phyloP scores from a whole-genome alignment of 768 basidiomycete species.

The Rhizopogon sp. region DNA sequence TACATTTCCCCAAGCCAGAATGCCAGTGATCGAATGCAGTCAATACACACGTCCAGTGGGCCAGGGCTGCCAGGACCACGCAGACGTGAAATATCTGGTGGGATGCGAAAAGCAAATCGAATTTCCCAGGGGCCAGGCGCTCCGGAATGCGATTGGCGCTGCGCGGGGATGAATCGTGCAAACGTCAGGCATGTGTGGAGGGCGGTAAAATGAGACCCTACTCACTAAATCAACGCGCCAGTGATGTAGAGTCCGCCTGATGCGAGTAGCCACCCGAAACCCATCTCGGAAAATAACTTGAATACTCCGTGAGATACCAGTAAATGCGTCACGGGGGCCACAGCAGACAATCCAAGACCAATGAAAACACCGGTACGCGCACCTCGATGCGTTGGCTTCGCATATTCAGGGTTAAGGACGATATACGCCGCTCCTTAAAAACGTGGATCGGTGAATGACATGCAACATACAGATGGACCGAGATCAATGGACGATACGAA shows the following conservation, averaged over 20 bases:
- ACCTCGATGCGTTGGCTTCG: conserved; percentile 68
- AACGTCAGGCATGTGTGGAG: conserved; percentile 19
- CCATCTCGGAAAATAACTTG: conserved; percentile 55
- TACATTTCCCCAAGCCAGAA: conserved; percentile 16
- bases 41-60: conserved; percentile 57
- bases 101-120: conserved; percentile 75
- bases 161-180: conserved; percentile 30
- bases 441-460: not conserved
- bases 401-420: conserved; percentile 75
- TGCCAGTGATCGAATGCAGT: conserved; percentile 60
- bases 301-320: conserved; percentile 52
- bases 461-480: conserved; percentile 10
- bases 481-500: conserved; percentile 29
- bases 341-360: conserved; percentile 63
- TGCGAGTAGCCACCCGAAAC: conserved; percentile 62
- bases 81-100: conserved; percentile 90
- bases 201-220: conserved; percentile 25
- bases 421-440: conserved; percentile 60
- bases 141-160: conserved; percentile 87
- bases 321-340: conserved; percentile 67
- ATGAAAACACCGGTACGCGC: conserved; percentile 79
- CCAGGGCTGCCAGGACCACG: conserved; percentile 67
- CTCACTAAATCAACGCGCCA: conserved; percentile 83
- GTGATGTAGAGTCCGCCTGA: conserved; percentile 73
- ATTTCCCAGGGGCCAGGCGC: conserved; percentile 64